Evolutionary conservation across 2,329 filamentous ascomycete species (phyloP), one percentile per base, ranked within the genome.

Genomic region (Ceratocystis lukuohia): DNA sequence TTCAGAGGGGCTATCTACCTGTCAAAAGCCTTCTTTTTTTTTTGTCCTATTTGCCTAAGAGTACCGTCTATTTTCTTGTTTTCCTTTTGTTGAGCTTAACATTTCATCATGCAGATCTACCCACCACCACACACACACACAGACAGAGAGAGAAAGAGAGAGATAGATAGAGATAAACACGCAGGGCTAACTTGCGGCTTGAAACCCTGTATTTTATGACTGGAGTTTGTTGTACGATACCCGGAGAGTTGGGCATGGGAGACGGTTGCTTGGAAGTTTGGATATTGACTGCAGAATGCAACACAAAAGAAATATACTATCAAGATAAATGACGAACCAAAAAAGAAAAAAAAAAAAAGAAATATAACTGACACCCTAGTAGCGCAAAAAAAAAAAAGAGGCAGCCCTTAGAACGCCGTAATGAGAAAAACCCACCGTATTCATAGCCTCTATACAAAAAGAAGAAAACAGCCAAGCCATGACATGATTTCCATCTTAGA

Each of bases 181-280:
- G 12, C 30, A 28, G 12, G 12, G 15, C 48, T 15, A 20, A 53
- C 48, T 25, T 53, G 48, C 7, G 25, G 48, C 20, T 25, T 53
- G 20, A 22, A 50, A 20, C 45, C n/a, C 17, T n/a, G 48, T 25
- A 53, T 28, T 63, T 37, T 62, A 61, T 66, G n/a, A 64, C 46
- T 61, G 48, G n/a, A 20, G 50, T 62, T 37, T 46, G 50, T 50
- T 67, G 50, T 69, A 59, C 56, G 56, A 69, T 69, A 69, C 67
- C 69, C 65, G 37, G 37, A 50, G 17, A 50, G 62, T 66, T 45
- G 50, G 41, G 37, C 44, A 65, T 12, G 20, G 28, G 59, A 37
- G 41, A 44, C 17, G 44, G 57, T 57, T 57, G 22, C 30, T 37
- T 66, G 33, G 62, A 64, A 50, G 46, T 17, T 50, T 33, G 46